Base-by-base conservation (phyloP, 352 stramenopile genomes). In the Phytophthora fragariae region DNA sequence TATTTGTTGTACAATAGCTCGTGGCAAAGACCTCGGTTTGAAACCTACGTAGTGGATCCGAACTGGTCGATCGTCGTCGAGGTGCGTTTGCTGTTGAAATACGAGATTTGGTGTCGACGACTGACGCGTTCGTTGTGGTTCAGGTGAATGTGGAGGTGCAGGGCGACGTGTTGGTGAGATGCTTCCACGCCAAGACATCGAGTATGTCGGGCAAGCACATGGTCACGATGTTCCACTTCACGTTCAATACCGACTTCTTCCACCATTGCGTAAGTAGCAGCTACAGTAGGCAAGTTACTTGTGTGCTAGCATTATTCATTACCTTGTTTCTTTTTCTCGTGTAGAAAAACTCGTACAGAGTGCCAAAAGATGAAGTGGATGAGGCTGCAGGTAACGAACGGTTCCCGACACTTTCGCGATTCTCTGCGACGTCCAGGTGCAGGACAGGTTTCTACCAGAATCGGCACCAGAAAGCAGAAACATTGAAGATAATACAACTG, bases 181-280 rank as follows among this genome's bases (percentile, higher is more conserved):
- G 85, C 46, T 96, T 93, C 66, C 85, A 96, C 37, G 85, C 89
- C 15, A 94, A 91, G 50, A 82, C 78, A 46, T 83, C 77, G 29
- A 86, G 88, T 31, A 91, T 94, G 57, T 67, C 94, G 49, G 87
- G 87, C 31, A 93, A 92, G 68, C 84, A 94, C 75, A 87, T 93
- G 60, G 81, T 90, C 50, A 90, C 92, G 64, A 92, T 95, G 83
- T 94, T 94, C 72, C 89, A 95, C 76, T 88, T 95, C 52, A 93
- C 85, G 12, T 92, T 95, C 62, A 89, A 94, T 66, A 95, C 89
- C 2, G 88, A 93, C 55, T 94, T 94, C 65, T 85, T 93, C 53
- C 86, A 86, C 59, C 88, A 89, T 55, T 75, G 87, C 47, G 86
- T 93, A 79, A 64, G 81, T 82, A 9, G 7, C 24, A 61, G 39